Evolutionary conservation across 371 early-diverging fungal species (phyloP), one percentile per base, ranked within the genome.

Genomic region (Dichotomocladium elegans): DNA sequence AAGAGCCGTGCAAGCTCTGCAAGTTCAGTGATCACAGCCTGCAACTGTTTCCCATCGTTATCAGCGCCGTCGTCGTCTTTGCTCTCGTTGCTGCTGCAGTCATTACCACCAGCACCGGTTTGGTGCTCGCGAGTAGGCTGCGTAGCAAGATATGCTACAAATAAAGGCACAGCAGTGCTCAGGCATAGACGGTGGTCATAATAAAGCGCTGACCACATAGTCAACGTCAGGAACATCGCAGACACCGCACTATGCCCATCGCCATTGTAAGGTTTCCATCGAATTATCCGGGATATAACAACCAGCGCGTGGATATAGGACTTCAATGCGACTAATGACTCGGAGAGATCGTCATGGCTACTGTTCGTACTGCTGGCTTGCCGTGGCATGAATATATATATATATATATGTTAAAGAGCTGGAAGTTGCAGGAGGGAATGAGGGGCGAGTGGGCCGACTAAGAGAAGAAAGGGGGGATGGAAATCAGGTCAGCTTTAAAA

Each of bases 241-340:
- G 37, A 35, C 19, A 35, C 15, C 10, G 33, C 6, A 14, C 17
- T 6, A 12, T 24, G 9, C 9, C 17, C 37, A 33, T 49, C 33
- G 41, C 24, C 29, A 26, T 51, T 41, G 10, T 17, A n/a, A 10
- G 46, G 35, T 19, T 53, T 53, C 54, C 54, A 53, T 33, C 40
- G 53, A 26, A 43, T 33, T n/a, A 53, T 12, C 5, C 47, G 55
- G 24, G 41, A 15, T 4, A 55, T 12, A 5, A 34, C 11, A 12
- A 35, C 55, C 10, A 55, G 41, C 3, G 15, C 19, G 24, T 55
- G 55, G 15, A 55, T 55, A 3, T 28, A 21, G 5, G 47, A 47
- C 24, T 34, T 42, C 21, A 45, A 47, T 19, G 41, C 26, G 9
- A 24, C 21, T 7, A 55, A 25, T n/a, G 21, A 40, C n/a, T 53